Base-by-base conservation (phyloP, 257 asterid species). In the Craterostigma plantagineum region DNA sequence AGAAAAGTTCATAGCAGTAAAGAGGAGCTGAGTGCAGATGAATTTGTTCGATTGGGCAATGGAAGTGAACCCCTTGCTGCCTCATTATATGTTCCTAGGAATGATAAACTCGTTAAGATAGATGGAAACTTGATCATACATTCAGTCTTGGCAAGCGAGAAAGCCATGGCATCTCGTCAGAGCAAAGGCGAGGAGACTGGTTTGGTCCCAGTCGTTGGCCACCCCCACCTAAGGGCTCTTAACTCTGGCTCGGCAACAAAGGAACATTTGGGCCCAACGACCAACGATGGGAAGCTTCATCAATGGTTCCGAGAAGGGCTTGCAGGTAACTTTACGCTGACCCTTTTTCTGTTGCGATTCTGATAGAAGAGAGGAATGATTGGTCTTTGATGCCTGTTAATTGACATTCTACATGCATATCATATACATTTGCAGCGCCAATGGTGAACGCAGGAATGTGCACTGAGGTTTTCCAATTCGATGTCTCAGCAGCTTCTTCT, bases 301-400 rank as follows among this genome's bases (percentile, higher is more conserved):
- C 86, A 90, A 41, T 90, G 95, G 98, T 90, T 79, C 70, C 92
- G 77, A 37, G 98, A 90, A 75, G 98, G 98, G 47, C 91, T 83
- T 56, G 92, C 93, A 1, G 98, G 98, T 87, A 63, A 60, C 45
- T 41, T 3, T n/a, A 15, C 5, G 13, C 12, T 8, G 16, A 1
- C 13, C 10, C 51, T 16, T 35, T 46, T 41, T 30, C n/a, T 23
- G 30, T 23, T 23, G 30, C 6, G n/a, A n/a, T n/a, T n/a, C n/a
- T n/a, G n/a, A n/a, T n/a, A n/a, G n/a, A n/a, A n/a, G n/a, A n/a
- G n/a, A n/a, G n/a, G n/a, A 23, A 23, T 23, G 6, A 23, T 23
- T 23, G 30, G 30, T 23, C 30, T 23, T 23, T 23, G 2, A 2
- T 23, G 30, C 6, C 2, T 23, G 4, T 23, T 23, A 2, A 6